Base-by-base conservation (phyloP, 768 basidiomycete species). In the Rhizopogon rudus region DNA sequence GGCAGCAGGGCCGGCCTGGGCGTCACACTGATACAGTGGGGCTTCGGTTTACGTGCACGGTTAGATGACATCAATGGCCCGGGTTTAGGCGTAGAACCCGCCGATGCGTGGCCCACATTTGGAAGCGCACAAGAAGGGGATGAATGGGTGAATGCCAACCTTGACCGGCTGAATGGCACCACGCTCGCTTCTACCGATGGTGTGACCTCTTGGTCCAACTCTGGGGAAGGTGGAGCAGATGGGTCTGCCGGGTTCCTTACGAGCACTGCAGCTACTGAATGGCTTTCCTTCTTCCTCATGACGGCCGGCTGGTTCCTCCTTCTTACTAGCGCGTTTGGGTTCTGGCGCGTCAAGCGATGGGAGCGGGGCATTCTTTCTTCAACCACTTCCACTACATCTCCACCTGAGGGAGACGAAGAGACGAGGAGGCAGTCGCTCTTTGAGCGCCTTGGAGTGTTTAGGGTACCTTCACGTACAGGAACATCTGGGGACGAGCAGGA, bases 1-100 rank as follows among this genome's bases (percentile, higher is more conserved):
- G 94, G 97, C 48, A 93, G 93, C 40, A 86, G 93, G 53, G 95
- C 94, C 1, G 96, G 96, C 29, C 80, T 98, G 44, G 96, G 96
- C n/a, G 80, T 98, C 56, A 98, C 95, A 12, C 79, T 98, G 53
- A 96, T 98, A 55, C 96, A 98, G 69, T 95, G 95, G 68, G 95
- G 96, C 29, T 87, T 96, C 63, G 87, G 87, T 12, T 71, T 91
- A 56, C 82, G 93, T 50, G 76, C 77, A 10, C 69, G 73, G 39
- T 66, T 80, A 51, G 80, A 86, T 59, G 61, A 78, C 8, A 61
- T 61, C 44, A 76, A 75, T 57, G 66, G 59, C 37, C 58, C 62
- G 22, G 69, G 66, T 6, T 46, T 56, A 62, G 60, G 41, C 70
- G 77, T 74, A 67, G 66, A 43, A 59, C 59, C 33, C 64, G 20